These are phyloP conservation scores for Paecilomyces variotii DNA, from an alignment of 2,329 filamentous ascomycete genomes.

Conservation along the genomic window DNA sequence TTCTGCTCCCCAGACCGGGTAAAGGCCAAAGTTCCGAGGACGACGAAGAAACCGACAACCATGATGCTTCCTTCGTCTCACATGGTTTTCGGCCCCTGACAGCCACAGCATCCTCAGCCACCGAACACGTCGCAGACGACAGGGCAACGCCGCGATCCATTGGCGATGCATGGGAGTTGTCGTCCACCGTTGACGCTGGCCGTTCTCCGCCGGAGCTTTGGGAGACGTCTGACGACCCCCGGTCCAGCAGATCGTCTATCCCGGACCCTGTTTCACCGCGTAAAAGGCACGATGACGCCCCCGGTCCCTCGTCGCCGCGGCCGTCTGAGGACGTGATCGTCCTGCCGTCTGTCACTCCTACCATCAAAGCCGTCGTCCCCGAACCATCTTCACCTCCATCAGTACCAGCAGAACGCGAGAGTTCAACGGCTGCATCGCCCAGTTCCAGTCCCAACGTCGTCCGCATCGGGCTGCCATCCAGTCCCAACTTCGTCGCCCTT, in stretches of 20 bases:
- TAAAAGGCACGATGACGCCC: neutral
- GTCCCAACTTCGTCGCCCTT: slow-evolving; percentile 32
- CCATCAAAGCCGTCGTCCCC: slow-evolving; percentile 29
- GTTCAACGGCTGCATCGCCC: neutral
- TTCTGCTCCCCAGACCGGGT: slow-evolving; percentile 34
- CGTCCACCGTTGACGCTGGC: slow-evolving; percentile 27
- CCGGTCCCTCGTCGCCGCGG: neutral
- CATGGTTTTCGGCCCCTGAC: slow-evolving; percentile 20
- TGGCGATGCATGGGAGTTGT: slow-evolving; percentile 27
- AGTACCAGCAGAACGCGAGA: neutral
- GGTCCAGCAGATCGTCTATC: slow-evolving; percentile 30
- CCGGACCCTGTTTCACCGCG: slow-evolving; percentile 13
- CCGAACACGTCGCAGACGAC: slow-evolving; percentile 17
- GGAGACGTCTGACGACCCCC: slow-evolving; percentile 25
- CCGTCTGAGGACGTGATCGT: slow-evolving; percentile 21
- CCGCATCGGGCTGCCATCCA: slow-evolving; percentile 29
- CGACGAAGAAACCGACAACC: neutral
- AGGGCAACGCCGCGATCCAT: slow-evolving; percentile 13
- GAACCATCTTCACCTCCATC: slow-evolving; percentile 19
- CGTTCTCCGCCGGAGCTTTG: slow-evolving; percentile 31
- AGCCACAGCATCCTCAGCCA: slow-evolving; percentile 20
- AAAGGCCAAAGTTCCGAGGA: slow-evolving; percentile 27
- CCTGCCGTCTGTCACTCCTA: slow-evolving; percentile 24
- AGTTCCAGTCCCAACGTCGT: slow-evolving; percentile 36
- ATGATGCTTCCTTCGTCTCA: slow-evolving; percentile 25